phyloP scores from a whole-genome alignment of 306 rosid genomes.

The Castanea crenata region DNA sequence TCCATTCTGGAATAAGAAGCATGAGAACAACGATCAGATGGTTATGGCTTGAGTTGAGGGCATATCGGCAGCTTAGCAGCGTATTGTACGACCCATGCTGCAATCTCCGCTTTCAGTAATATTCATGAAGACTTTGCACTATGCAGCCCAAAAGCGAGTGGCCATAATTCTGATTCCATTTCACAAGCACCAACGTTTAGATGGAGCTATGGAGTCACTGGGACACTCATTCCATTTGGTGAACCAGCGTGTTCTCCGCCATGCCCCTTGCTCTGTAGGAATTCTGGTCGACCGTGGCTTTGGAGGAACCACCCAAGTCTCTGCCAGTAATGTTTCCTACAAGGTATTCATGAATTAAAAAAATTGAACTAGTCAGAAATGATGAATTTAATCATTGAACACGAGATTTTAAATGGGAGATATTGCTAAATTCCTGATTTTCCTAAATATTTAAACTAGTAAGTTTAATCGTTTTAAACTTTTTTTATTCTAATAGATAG shows the following conservation, averaged over 20 bases:
- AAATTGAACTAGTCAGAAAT: no score
- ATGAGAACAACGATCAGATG: constrained; percentile 37
- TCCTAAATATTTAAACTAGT: no score
- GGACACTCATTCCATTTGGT: constrained; percentile 39
- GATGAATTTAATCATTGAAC: no score
- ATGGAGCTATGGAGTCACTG: constrained; percentile 59
- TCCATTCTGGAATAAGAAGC: constrained; percentile 68
- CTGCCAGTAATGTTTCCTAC: constrained; percentile 55
- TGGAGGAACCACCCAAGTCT: constrained; percentile 68
- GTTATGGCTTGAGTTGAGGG: constrained; percentile 68
- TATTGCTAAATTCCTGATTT: no score
- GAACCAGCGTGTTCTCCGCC: constrained; percentile 51
- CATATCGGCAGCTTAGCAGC: constrained; percentile 49
- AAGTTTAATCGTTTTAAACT: no score
- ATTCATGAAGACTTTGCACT: constrained; percentile 67
- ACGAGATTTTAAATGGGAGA: no score
- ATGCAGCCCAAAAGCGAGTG: constrained; percentile 56
- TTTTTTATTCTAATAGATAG: not conserved
- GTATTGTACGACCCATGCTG: constrained; percentile 69
- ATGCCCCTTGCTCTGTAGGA: constrained; percentile 70
- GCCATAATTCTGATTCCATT: constrained; percentile 62
- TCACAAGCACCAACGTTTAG: constrained; percentile 58
- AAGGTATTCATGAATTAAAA: not conserved
- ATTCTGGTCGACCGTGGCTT: constrained; percentile 64
- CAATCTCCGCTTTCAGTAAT: constrained; percentile 48